Conservation (phyloP, 805 yeast genomes). For the Lachancea nothofagi region DNA sequence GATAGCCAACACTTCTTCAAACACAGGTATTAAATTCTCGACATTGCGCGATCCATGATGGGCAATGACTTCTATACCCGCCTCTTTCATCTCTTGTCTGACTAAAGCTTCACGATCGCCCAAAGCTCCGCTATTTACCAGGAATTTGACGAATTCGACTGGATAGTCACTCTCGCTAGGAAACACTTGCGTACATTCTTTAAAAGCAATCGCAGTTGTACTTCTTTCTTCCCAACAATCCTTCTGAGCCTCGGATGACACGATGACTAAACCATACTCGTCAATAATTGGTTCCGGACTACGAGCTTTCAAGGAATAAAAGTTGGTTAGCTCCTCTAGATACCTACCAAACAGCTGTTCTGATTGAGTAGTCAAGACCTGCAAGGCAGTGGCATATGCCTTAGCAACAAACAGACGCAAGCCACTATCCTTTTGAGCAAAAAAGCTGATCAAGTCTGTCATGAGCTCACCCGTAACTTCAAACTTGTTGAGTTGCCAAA, state of each 20-base stretch:
- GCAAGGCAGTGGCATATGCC: slow-evolving; percentile 53
- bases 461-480: slow-evolving; percentile 33
- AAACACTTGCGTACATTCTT: slow-evolving; percentile 47
- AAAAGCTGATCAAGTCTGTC: slow-evolving; percentile 43
- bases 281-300: slow-evolving; percentile 78
- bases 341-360: slow-evolving; percentile 30
- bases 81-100: slow-evolving; percentile 77
- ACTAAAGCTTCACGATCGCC: slow-evolving; percentile 72
- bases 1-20: slow-evolving; percentile 55
- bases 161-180: slow-evolving; percentile 37
- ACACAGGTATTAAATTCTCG: slow-evolving; percentile 74
- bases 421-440: slow-evolving; percentile 55
- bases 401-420: slow-evolving; percentile 68
- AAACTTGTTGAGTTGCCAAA: slow-evolving; percentile 78
- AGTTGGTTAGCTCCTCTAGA: slow-evolving; percentile 43
- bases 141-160: slow-evolving; percentile 52
- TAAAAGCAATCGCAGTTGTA: slow-evolving; percentile 68
- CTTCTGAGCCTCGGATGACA: slow-evolving; percentile 51
- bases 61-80: slow-evolving; percentile 73
- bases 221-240: slow-evolving; percentile 85
- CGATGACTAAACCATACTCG: slow-evolving; percentile 71
- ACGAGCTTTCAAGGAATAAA: slow-evolving; percentile 54
- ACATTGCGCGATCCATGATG: slow-evolving; percentile 59
- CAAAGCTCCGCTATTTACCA: slow-evolving; percentile 57
- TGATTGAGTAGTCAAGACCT: slow-evolving; percentile 27